These are phyloP conservation scores for Raffaelea ambrosiae DNA, from an alignment of 2,329 filamentous ascomycete genomes.

Conservation along the genomic window DNA sequence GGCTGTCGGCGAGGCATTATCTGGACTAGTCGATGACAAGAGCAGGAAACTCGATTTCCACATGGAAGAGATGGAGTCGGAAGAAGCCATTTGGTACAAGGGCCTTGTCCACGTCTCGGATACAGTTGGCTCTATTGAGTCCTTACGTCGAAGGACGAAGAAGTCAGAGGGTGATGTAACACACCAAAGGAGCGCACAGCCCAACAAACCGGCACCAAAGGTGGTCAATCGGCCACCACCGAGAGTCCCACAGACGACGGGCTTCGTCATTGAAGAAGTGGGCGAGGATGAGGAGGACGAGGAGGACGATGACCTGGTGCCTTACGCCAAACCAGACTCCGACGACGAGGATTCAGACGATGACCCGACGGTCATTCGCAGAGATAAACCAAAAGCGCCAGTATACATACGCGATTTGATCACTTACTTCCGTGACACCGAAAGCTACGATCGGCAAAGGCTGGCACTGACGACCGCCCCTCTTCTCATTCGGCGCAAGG, in stretches of 20 bases:
- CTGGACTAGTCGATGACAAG: slow-evolving; percentile 54
- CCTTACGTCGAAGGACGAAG: slow-evolving; percentile 27
- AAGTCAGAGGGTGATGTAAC: background rate
- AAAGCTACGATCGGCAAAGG: slow-evolving; percentile 77
- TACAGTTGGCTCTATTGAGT: slow-evolving; percentile 46
- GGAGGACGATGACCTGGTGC: slow-evolving; percentile 59
- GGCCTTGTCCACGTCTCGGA: slow-evolving; percentile 56
- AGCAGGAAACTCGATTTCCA: slow-evolving; percentile 75
- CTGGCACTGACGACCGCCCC: slow-evolving; percentile 72
- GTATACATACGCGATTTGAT: slow-evolving; percentile 89
- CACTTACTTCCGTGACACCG: slow-evolving; percentile 65
- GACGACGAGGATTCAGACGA: slow-evolving; percentile 90
- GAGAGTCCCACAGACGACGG: slow-evolving; percentile 18
- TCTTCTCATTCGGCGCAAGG: slow-evolving; percentile 76
- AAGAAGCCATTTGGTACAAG: slow-evolving; percentile 70
- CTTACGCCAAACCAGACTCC: slow-evolving; percentile 79
- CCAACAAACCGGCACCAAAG: slow-evolving; percentile 3
- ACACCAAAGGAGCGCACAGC: slow-evolving; percentile 14
- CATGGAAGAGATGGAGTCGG: slow-evolving; percentile 64
- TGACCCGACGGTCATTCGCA: slow-evolving; percentile 76
- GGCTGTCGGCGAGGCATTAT: slow-evolving; percentile 68
- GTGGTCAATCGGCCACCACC: slow-evolving; percentile 9
- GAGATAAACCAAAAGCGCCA: slow-evolving; percentile 74
- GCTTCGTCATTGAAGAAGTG: slow-evolving; percentile 58
- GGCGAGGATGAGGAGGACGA: slow-evolving; percentile 51